Base-by-base conservation (phyloP, 2,329 filamentous ascomycete genomes). In the Claviceps spartinae region DNA sequence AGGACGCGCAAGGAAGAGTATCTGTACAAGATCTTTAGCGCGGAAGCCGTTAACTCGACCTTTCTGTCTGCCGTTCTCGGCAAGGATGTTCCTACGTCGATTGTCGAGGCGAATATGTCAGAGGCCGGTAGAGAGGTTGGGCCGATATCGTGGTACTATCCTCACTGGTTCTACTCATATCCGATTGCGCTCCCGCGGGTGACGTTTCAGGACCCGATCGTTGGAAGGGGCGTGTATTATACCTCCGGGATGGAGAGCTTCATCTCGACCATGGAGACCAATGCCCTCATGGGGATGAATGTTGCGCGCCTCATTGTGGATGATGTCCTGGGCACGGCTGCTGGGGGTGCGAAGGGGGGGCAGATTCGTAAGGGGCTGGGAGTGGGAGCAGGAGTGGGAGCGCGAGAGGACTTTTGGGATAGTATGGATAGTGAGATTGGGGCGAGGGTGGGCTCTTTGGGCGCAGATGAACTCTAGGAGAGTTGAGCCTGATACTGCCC, bases 201-300 rank as follows among this genome's bases (percentile, higher is more conserved):
- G 0, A 90, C 86, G 0, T 98, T 97, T 65, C 88, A 96, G 59
- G 85, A 93, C 55, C 79, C 84, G 3, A 72, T 83, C 56, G 64
- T 96, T 3, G 82, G 79, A 5, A 67, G 76, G 6, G 79, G 80
- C 0, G 61, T 91, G 14, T 93, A 82, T 67, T 85, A 85, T 63
- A 85, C 82, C 0, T 81, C 79, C 11, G 82, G 80, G 2, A 94
- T 97, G 44, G 91, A 97, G 69, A 85, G 85, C 59, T 96, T 98
- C 65, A 94, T 97, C 59, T 93, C 86, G 9, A 95, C 89, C 0
- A 97, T 98, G 93, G 93, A 98, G 73, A 96, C 93, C 6, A 95
- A 83, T 65, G 86, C 88, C 1, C 68, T 97, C 58, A 93, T 93
- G 81, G 93, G 93, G 0, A 88, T 79, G 77, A 93, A 93, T 62